phyloP scores from a whole-genome alignment of 352 stramenopile genomes.

The Phytophthora nicotianae region DNA sequence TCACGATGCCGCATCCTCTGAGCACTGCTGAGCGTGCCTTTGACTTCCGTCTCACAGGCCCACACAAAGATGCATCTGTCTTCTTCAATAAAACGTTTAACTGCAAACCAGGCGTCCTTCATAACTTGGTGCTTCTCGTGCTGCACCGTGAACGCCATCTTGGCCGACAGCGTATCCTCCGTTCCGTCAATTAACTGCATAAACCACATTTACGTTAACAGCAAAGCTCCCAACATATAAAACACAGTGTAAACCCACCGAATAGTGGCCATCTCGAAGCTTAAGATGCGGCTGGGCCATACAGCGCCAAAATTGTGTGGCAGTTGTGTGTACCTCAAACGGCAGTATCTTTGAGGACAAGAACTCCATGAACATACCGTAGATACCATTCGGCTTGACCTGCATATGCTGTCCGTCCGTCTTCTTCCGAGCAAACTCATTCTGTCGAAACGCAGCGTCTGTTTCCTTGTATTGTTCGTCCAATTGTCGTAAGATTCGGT shows the following conservation, averaged over 20 bases:
- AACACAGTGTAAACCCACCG: constrained; percentile 15
- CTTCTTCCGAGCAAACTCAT: constrained; percentile 10
- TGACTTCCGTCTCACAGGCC: constrained; percentile 32
- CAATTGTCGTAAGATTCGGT: constrained; percentile 24
- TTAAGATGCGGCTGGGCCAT: constrained; percentile 32
- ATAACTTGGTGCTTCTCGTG: constrained; percentile 29
- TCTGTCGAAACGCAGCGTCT: constrained; percentile 21
- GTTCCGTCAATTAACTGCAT: constrained; percentile 27
- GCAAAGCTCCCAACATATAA: not conserved
- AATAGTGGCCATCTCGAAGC: constrained; percentile 37
- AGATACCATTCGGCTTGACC: constrained; percentile 33
- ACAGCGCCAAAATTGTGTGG: constrained; percentile 25
- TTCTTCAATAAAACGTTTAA: constrained; percentile 31
- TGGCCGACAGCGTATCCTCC: constrained; percentile 37
- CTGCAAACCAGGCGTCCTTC: constrained; percentile 35
- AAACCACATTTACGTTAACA: constrained; percentile 1
- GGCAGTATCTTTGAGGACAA: constrained; percentile 32
- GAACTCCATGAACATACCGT: constrained; percentile 43
- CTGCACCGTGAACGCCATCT: constrained; percentile 37
- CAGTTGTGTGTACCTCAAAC: constrained; percentile 29
- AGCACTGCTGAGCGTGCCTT: constrained; percentile 31
- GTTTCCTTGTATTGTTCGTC: constrained; percentile 27
- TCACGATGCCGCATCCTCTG: constrained; percentile 30
- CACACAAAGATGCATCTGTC: constrained; percentile 34
- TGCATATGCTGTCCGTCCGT: constrained; percentile 31